Evolutionary conservation across 768 basidiomycete species (phyloP).

Genomic region (Boletus bicolor): DNA sequence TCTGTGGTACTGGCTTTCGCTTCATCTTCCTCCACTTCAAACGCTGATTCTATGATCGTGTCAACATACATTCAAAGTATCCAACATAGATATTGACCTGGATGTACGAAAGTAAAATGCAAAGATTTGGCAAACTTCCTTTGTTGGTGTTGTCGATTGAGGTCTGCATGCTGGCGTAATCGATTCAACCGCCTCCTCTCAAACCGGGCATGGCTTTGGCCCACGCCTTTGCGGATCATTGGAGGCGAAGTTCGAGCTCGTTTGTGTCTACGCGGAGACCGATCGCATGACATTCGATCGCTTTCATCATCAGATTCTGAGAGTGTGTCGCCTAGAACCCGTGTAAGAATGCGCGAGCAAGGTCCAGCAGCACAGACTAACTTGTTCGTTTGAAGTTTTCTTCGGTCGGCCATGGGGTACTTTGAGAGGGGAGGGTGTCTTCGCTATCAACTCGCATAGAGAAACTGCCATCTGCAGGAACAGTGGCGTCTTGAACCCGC

Average conservation of each 20-base stretch:
- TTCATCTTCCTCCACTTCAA: conserved; percentile 16
- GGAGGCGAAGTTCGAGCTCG: conserved; percentile 53
- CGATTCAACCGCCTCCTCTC: conserved; percentile 43
- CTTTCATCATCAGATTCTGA: conserved; percentile 34
- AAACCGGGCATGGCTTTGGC: conserved; percentile 36
- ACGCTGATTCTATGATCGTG: conserved; percentile 4
- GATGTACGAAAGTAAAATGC: conserved; percentile 10
- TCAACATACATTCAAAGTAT: conserved; percentile 4
- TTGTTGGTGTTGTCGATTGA: conserved; percentile 38
- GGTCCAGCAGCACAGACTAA: conserved; percentile 17
- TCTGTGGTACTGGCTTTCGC: not conserved
- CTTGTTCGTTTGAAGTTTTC: conserved; percentile 47
- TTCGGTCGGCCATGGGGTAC: conserved; percentile 25
- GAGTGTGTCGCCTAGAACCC: conserved; percentile 3
- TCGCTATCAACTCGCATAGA: conserved; percentile 32
- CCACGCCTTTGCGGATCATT: conserved; percentile 36
- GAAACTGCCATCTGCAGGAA: conserved; percentile 24
- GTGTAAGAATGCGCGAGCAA: conserved; percentile 1
- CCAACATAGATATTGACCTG: conserved; percentile 16
- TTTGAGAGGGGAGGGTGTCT: conserved; percentile 14
- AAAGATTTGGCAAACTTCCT: conserved; percentile 37
- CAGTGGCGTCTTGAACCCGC: conserved; percentile 32
- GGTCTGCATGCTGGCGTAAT: conserved; percentile 37
- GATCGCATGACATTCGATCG: conserved; percentile 27
- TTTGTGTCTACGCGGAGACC: conserved; percentile 35